Conservation (phyloP, 805 yeast genomes). For the Saturnispora hagleri region DNA sequence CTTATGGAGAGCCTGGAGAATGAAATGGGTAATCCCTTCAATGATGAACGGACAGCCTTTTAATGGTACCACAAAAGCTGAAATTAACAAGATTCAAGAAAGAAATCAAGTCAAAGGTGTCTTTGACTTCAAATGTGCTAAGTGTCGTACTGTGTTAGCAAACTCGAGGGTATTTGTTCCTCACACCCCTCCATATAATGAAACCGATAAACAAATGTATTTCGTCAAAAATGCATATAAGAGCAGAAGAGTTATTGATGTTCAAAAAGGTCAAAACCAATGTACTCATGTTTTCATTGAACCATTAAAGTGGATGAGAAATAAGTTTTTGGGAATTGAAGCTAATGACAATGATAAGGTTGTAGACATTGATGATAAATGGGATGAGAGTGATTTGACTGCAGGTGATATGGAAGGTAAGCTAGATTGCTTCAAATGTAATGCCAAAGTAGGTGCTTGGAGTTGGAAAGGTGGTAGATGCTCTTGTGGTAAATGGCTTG, state of each 20-base stretch:
- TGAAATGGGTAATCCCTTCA: conserved; percentile 11
- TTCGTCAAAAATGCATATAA: conserved; percentile 57
- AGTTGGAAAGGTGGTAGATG: conserved; percentile 93
- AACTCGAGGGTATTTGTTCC: conserved; percentile 47
- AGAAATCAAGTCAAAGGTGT: conserved; percentile 15
- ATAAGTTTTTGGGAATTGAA: conserved; percentile 33
- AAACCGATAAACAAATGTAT: conserved; percentile 53
- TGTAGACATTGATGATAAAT: conserved; percentile 5
- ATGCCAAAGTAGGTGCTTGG: conserved; percentile 80
- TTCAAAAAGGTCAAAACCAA: conserved; percentile 43
- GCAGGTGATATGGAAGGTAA: conserved; percentile 80
- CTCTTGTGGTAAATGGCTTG: conserved; percentile 92
- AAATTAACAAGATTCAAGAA: conserved; percentile 7
- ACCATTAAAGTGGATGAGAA: conserved; percentile 88
- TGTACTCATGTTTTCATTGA: conserved; percentile 87
- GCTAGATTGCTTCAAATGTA: conserved; percentile 76
- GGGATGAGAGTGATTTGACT: conserved; percentile 29
- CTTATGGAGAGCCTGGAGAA: conserved; percentile 14
- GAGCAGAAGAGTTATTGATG: conserved; percentile 49
- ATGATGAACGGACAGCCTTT: conserved; percentile 24
- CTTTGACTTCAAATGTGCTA: conserved; percentile 56
- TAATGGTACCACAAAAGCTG: neutral
- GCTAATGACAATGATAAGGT: conserved; percentile 3
- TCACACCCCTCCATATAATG: conserved; percentile 55
- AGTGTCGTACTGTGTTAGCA: conserved; percentile 70